Evolutionary conservation across 2,329 filamentous ascomycete species (phyloP).

Genomic region (Cladosporium sp.): DNA sequence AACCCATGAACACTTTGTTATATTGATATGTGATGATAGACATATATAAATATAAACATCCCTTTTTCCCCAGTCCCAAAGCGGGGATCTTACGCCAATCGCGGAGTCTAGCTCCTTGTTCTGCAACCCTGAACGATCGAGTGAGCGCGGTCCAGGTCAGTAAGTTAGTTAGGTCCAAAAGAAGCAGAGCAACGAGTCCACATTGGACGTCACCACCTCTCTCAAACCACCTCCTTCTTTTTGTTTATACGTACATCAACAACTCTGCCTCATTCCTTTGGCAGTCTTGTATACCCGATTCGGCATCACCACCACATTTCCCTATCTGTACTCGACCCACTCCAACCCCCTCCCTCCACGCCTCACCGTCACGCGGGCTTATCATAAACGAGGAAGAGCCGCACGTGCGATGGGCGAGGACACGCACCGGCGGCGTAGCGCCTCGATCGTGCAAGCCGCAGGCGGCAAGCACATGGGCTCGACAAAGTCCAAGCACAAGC

Average conservation of each 20-base stretch:
- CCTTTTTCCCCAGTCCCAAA: not conserved
- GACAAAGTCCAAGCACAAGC: not conserved
- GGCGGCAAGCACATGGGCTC: constrained; percentile 18
- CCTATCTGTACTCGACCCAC: not conserved
- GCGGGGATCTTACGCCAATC: not conserved
- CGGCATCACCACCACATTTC: not conserved
- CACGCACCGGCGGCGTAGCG: constrained; percentile 23
- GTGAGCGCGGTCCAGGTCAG: not conserved
- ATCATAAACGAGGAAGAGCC: not conserved
- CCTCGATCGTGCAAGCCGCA: constrained; percentile 16
- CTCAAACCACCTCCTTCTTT: not conserved
- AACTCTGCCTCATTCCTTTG: constrained; percentile 18
- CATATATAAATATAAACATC: not conserved
- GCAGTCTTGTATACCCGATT: not conserved
- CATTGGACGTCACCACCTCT: not conserved
- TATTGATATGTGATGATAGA: no score
- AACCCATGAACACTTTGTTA: not conserved
- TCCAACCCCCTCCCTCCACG: not conserved
- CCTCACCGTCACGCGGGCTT: not conserved
- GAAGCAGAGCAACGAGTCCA: not conserved
- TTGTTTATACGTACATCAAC: not conserved
- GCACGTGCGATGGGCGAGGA: constrained; percentile 9
- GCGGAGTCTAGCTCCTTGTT: not conserved
- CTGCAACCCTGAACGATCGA: constrained; percentile 1
- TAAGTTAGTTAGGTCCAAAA: not conserved